Base-by-base conservation (phyloP, 805 yeast species). In the Kuraishia ogatae region DNA sequence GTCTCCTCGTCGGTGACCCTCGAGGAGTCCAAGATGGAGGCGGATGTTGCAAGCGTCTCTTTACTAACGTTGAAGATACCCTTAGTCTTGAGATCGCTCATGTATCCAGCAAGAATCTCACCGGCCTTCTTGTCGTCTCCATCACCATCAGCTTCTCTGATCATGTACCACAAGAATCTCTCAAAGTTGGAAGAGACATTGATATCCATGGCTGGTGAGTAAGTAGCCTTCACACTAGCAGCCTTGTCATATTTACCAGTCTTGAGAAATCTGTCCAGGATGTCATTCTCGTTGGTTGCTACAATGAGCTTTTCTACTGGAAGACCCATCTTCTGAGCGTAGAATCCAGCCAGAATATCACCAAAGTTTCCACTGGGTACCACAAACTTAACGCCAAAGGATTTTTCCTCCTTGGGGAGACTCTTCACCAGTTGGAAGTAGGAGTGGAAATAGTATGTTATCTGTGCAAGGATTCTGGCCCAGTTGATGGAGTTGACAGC, bases 301-400 rank as follows among this genome's bases (percentile, higher is more conserved):
- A 94, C 89, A 64, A 92, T 86, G 62, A 94, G 80, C 66, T 84
- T 82, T 60, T 86, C 91, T 51, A 87, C 79, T 53, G 98, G 98
- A 60, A 94, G 79, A 46, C 99, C 99, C 98, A 94, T 92, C 70
- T 87, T 80, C 69, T 85, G 83, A 53, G 99, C 98, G 69, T 82
- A 94, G 72, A 84, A 94, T 57, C 99, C 99, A 28, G 99, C 99
- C 56, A 94, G 81, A 58, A 94, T 92, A 69, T 94, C 99, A 69
- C 99, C 99, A 71, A 94, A 94, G 79, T 94, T 94, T 67, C 99
- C 99, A 56, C 96, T 87, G 62, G 99, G 99, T 50, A 94, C 99
- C 50, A 94, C 96, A 67, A 82, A 94, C 62, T 89, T 86, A 56
- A 89, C 82, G 62, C 80, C 81, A 28, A 70, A 72, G 39, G 71